Base-by-base conservation (phyloP, 768 basidiomycete species). In the Coprinopsis strossmayeri region DNA sequence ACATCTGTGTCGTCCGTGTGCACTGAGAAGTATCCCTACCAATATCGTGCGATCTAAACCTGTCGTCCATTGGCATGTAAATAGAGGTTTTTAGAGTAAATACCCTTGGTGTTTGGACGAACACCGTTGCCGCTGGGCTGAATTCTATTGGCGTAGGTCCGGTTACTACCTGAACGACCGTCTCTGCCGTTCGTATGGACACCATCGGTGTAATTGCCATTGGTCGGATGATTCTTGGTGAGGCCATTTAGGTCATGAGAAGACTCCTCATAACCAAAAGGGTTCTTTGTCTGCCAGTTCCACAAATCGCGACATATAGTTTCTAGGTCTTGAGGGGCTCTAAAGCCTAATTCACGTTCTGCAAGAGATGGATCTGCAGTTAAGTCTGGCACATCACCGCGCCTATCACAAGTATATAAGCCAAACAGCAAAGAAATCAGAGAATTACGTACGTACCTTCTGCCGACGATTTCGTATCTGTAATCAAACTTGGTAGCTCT, bases 271-370 rank as follows among this genome's bases (percentile, higher is more conserved):
- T 89, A 96, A 2, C 93, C 93, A 25, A 78, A 61, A 5, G 88
- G 90, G 59, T 96, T 90, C 64, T 82, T 89, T n/a, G 81, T 82
- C 71, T 98, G 95, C 91, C 94, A 99, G 69, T 94, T 94, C 96
- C 96, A 98, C 57, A 96, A 72, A 67, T 99, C 96, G 48, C 80
- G 73, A 67, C 96, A 98, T 91, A 98, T 98, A 48, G 84, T 83
- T 53, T 92, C 85, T 38, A 99, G 75, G 57, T 82, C 75, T 59
- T 81, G 76, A 23, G 76, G 72, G 11, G 95, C 95, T 52, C 79
- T 78, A 77, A 97, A 99, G 4, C 91, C 91, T 25, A 99, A 84
- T 64, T 98, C 95, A 61, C 81, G 81, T 70, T 94, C 81, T 0
- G 96, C 96, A 18, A 98, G 76, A 5, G 83, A 56, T 0, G 96